phyloP scores from a whole-genome alignment of 495 filamentous ascomycete species.

The Cercophora sp. region DNA sequence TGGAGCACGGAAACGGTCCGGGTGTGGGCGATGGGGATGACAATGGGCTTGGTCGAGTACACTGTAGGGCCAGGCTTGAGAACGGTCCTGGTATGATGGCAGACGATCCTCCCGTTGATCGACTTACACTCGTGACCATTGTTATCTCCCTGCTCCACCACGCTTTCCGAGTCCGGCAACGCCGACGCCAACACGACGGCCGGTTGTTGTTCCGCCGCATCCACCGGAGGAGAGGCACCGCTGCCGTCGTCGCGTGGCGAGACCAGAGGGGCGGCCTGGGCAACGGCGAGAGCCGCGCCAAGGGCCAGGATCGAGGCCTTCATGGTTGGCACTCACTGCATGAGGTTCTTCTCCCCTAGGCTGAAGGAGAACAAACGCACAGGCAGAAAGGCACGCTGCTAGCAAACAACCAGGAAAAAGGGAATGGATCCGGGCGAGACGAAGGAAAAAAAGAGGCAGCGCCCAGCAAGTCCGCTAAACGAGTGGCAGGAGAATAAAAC shows the following conservation, averaged over 20 bases:
- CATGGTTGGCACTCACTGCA: too few species aligned
- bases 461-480: neutral
- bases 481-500: neutral
- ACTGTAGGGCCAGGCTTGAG: too few species aligned
- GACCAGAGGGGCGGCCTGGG: slow-evolving; percentile 6
- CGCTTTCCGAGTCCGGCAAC: neutral
- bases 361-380: too few species aligned
- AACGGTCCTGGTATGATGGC: neutral
- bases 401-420: too few species aligned
- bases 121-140: neutral
- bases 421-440: too few species aligned
- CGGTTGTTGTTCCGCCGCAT: neutral
- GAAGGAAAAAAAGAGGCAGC: neutral
- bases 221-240: neutral
- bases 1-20: neutral
- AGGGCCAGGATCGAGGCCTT: slow-evolving; percentile 20
- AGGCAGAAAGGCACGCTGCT: too few species aligned
- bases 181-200: neutral
- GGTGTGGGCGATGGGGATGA: slow-evolving; percentile 11
- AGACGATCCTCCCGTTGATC: neutral
- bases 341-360: too few species aligned
- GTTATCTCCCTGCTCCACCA: neutral
- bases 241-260: too few species aligned
- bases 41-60: slow-evolving; percentile 6
- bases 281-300: slow-evolving; percentile 14